Percentiles rank a stretch among this genome's conserved stretches.
Conservation (phyloP, 768 basidiomycete genomes). For the Auriscalpium microsporum region DNA sequence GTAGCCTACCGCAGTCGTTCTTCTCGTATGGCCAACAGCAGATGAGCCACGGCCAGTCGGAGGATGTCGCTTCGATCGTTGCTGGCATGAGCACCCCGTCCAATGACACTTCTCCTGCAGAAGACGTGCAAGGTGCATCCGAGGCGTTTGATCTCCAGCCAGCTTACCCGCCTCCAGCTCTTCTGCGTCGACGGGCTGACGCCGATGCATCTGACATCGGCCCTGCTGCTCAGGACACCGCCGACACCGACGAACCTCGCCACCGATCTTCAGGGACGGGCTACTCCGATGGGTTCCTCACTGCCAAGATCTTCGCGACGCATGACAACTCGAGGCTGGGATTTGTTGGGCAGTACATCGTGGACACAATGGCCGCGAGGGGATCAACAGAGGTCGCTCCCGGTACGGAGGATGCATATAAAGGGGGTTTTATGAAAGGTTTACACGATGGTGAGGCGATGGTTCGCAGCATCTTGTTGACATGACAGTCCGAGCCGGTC, state of each 20-base stretch:
- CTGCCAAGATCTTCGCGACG: conserved; percentile 46
- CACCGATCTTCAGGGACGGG: conserved; percentile 31
- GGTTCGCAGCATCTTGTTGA: conserved; percentile 1
- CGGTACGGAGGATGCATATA: conserved; percentile 37
- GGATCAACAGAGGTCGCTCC: conserved; percentile 27
- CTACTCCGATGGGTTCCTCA: conserved; percentile 51
- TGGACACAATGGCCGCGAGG: conserved; percentile 32
- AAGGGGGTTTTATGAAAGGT: conserved; percentile 39
- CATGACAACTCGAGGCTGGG: conserved; percentile 44
- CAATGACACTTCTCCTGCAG: neutral
- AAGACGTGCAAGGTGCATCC: neutral
- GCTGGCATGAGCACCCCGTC: conserved; percentile 11
- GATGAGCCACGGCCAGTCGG: conserved; percentile 14
- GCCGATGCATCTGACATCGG: no score
- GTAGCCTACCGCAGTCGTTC: conserved; percentile 48
- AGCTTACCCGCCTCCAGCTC: conserved; percentile 6
- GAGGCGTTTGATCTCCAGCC: neutral
- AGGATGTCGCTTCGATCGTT: conserved; percentile 14
- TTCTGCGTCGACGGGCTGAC: no score
- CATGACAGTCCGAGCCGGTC: neutral
- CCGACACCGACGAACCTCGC: conserved; percentile 1
- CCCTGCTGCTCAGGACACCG: no score
- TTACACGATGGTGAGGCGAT: conserved; percentile 35
- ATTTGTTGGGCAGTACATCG: conserved; percentile 53
- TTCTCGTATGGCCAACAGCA: conserved; percentile 37